Conservation (phyloP, 2,329 filamentous ascomycete genomes). For the Xylariaceae sp. region DNA sequence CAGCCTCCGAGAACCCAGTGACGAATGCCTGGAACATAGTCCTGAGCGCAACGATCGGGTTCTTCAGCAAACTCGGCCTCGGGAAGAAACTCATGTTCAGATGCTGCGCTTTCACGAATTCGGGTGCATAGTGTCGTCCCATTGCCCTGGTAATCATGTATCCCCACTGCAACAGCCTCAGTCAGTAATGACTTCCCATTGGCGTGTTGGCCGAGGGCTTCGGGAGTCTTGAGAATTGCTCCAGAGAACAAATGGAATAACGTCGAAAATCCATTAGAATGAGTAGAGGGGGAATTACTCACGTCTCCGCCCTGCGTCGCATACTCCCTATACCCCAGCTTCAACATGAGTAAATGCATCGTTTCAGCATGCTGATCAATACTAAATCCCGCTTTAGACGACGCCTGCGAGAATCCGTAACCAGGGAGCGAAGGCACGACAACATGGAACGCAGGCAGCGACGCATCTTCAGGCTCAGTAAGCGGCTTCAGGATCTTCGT, state of each 20-base stretch:
- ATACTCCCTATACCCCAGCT: constrained; percentile 58
- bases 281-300: constrained; percentile 39
- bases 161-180: too few relatives aligned
- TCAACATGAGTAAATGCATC: constrained; percentile 58
- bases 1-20: constrained; percentile 29
- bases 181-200: too few relatives aligned
- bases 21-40: constrained; percentile 9
- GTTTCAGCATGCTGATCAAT: constrained; percentile 57
- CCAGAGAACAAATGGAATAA: too few relatives aligned
- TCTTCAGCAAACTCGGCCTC: constrained; percentile 7
- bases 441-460: constrained; percentile 41
- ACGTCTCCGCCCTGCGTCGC: constrained; percentile 64
- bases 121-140: constrained; percentile 33
- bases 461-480: constrained; percentile 7
- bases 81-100: constrained; percentile 12
- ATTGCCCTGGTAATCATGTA: constrained; percentile 45
- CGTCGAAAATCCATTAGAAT: constrained; percentile 23
- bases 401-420: constrained; percentile 40
- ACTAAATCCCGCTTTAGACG: constrained; percentile 51
- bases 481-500: constrained; percentile 48
- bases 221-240: too few relatives aligned
- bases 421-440: constrained; percentile 48
- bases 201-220: too few relatives aligned
- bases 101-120: constrained; percentile 20
- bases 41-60: constrained; percentile 4